A percentile compares a stretch with the other conserved stretches of the same genome.
These are phyloP conservation scores for Tolypocladium inflatum DNA, from an alignment of 2,329 filamentous ascomycete species.

Conservation along the genomic window DNA sequence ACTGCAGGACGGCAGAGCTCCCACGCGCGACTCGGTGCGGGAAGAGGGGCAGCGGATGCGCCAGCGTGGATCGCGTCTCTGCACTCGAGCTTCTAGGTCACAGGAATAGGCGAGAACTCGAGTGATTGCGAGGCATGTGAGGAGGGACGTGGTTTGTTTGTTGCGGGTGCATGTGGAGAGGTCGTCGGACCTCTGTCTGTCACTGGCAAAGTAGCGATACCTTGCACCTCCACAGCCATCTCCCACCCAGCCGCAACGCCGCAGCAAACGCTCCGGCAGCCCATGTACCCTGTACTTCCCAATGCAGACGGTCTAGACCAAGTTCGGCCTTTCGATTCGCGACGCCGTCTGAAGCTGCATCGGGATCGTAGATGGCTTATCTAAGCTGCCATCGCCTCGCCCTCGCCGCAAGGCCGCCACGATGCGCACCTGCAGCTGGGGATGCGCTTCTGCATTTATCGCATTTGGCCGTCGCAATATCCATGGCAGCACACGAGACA, in stretches of 20 bases:
- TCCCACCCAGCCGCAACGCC: background rate
- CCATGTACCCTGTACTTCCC: background rate
- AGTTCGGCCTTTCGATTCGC: background rate
- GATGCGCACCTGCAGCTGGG: background rate
- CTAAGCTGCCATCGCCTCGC: background rate
- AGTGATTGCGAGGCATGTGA: background rate
- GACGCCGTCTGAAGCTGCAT: background rate
- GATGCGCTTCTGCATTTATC: too few relatives aligned
- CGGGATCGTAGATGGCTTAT: background rate
- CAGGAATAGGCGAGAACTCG: background rate
- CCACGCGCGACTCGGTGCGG: background rate
- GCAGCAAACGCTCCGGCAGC: background rate
- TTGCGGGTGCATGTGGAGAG: background rate
- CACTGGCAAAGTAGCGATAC: background rate
- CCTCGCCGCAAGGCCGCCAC: too few relatives aligned
- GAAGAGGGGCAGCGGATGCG: background rate
- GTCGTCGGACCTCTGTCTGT: background rate
- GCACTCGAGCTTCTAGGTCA: background rate
- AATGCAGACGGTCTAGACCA: background rate
- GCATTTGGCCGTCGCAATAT: background rate
- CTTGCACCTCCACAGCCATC: background rate
- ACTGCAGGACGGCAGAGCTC: background rate
- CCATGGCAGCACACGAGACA: background rate
- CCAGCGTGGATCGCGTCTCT: background rate
- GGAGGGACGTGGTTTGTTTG: background rate